Evolutionary conservation across 116 monocot genomes (phyloP), one percentile per base, ranked within the genome.

Genomic region (Phalaenopsis hybrid): DNA sequence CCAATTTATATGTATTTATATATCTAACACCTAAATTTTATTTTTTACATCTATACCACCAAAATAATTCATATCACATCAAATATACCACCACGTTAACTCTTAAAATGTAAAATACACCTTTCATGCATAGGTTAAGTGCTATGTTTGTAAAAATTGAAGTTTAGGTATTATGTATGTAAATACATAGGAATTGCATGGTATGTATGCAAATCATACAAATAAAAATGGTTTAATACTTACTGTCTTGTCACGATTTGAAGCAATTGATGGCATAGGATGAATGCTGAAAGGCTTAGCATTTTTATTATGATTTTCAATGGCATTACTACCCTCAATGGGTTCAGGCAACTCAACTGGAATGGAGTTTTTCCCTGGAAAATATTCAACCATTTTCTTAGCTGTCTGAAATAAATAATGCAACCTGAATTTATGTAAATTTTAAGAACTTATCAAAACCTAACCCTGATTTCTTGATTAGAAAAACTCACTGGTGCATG

Each of bases 351-450:
- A 73, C 85, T 88, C 88, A 83, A 92, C 82, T 23, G 84, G 83
- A 63, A 90, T 75, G 23, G 87, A 85, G 68, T 46, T 65, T 82
- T 81, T 86, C 49, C 87, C 92, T 92, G 87, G 57, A 83, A 79
- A 72, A 59, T 44, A 76, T 17, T 44, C 37, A 41, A 17, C 33
- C 33, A 72, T 37, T 15, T 15, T 41, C 6, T 72, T 37, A 34
- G 72, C 33, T 72, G 72, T 8, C 41, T 34, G 7, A 72, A 41
- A 34, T 43, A 15, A 25, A 72, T 37, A 41, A 15, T 13, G 41
- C 41, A 72, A 41, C 72, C 33, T 13, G 37, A 72, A 72, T 41
- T 17, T 37, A 41, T 16, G 6, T 15, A 72, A 72, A 16, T 72
- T 41, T 72, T 41, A 12, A 34, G 41, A 72, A 72, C 72, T 13